Evolutionary conservation across 768 basidiomycete species (phyloP).

Genomic region (Lactifluus rugatus): DNA sequence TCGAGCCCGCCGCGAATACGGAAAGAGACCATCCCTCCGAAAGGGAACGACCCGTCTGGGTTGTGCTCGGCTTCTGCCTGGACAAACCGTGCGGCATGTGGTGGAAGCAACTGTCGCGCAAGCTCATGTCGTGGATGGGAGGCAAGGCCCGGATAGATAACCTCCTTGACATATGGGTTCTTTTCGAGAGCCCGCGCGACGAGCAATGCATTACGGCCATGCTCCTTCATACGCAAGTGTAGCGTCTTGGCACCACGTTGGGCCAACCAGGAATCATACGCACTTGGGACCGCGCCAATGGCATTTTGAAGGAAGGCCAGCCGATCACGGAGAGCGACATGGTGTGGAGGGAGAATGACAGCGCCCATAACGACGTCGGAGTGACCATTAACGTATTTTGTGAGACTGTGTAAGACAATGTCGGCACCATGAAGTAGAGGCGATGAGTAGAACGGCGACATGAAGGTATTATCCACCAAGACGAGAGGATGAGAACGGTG

Average conservation of each 20-base stretch:
- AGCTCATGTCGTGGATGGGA: conserved; percentile 55
- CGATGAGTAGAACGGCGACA: conserved; percentile 84
- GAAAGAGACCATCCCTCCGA: conserved; percentile 83
- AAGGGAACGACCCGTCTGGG: conserved; percentile 59
- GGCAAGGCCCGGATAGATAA: conserved; percentile 78
- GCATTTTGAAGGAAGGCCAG: conserved; percentile 89
- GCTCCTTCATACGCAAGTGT: conserved; percentile 75
- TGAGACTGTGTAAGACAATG: conserved; percentile 73
- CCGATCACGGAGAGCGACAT: conserved; percentile 37
- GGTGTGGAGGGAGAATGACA: conserved; percentile 54
- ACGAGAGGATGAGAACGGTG: conserved; percentile 64
- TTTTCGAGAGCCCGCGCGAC: conserved; percentile 54
- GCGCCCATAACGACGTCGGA: conserved; percentile 90
- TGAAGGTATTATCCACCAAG: conserved; percentile 90
- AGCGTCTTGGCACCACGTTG: conserved; percentile 90
- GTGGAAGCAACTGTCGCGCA: conserved; percentile 53
- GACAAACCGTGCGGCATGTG: conserved; percentile 61
- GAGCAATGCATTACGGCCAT: conserved; percentile 72
- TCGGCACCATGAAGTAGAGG: conserved; percentile 82
- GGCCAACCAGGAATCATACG: conserved; percentile 85
- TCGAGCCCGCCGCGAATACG: conserved; percentile 41
- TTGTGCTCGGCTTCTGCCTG: conserved; percentile 27
- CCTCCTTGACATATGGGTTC: conserved; percentile 57
- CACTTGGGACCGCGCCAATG: conserved; percentile 71
- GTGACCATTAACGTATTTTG: conserved; percentile 92